phyloP scores from a whole-genome alignment of 192 early-diverging fungal species.

The Coemansia sp. region DNA sequence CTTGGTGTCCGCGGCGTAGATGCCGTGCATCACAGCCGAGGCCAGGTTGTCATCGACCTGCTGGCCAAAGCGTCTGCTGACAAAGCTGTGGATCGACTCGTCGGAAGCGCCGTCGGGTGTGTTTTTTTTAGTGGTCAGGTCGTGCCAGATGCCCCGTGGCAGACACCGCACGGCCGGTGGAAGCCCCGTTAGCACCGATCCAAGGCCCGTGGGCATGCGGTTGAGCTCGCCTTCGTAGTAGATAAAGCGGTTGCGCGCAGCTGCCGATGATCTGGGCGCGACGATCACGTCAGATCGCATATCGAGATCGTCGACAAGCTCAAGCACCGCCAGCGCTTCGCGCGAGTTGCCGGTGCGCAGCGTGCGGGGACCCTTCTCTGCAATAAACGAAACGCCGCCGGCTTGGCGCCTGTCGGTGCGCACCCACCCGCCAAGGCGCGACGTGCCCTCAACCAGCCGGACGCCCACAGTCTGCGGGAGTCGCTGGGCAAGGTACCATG shows the following conservation, averaged over 20 bases:
- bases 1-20: conserved; percentile 87
- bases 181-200: conserved; percentile 57
- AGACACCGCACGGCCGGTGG: conserved; percentile 63
- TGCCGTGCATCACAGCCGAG: conserved; percentile 88
- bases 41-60: conserved; percentile 78
- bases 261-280: conserved; percentile 63
- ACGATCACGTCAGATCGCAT: conserved; percentile 61
- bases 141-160: conserved; percentile 46
- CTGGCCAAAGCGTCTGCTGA: conserved; percentile 72
- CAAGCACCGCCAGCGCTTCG: conserved; percentile 71
- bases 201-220: conserved; percentile 60
- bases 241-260: conserved; percentile 83
- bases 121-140: conserved; percentile 22
- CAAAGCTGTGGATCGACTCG: conserved; percentile 85
- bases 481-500: conserved; percentile 69
- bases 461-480: conserved; percentile 58
- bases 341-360: conserved; percentile 68
- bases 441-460: conserved; percentile 67
- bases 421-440: conserved; percentile 87
- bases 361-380: conserved; percentile 83
- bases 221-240: conserved; percentile 70
- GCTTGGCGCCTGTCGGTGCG: conserved; percentile 58
- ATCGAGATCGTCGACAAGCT: conserved; percentile 71
- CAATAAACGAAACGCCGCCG: conserved; percentile 52
- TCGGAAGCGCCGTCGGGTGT: conserved; percentile 47